Base-by-base conservation (phyloP, 331 rosid genomes). In the Erythrophleum ivorense region DNA sequence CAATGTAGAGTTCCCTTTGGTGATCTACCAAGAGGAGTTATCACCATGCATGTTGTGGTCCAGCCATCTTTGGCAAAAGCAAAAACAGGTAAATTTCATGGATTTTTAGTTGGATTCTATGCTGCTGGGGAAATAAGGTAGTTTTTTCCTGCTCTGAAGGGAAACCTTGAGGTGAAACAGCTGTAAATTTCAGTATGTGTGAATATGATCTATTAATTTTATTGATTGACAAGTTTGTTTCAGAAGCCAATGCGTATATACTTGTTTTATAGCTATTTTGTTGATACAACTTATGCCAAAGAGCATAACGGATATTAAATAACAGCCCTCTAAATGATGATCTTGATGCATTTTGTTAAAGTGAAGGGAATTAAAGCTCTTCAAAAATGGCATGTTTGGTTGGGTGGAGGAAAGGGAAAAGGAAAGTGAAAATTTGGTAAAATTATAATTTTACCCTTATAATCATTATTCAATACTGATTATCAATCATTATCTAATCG, bases 1-100 rank as follows among this genome's bases (percentile, higher is more conserved):
- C 98, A 92, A 80, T 94, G 97, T 87, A 92, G 91, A 87, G 92
- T 45, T 58, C 93, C 97, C 58, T 91, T 89, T 64, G 92, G 92
- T 45, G 98, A 92, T 74, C 94, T 94, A 53, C 94, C 94, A 34
- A 84, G 64, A 29, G 94, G 89, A 74, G 90, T 89, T 73, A 94
- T 94, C 66, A 94, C 94, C 84, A 94, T 94, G 97, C 94, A 92
- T 86, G 97, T 90, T 54, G 97, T 94, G 19, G 97, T 94, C 59
- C 97, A 89, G 85, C 97, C 94, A 71, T 80, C 94, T 85, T 64
- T 89, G 73, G 88, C 91, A 21, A 92, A 91, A 89, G 85, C 92
- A 40, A 94, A 91, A 88, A 68, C 97, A 88, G 94, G 97, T 94
- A 88, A 77, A 57, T 76, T 75, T 88, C 70, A 12, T 24, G 29